phyloP scores from a whole-genome alignment of 2,329 filamentous ascomycete species.

The Cryphonectria radicalis region DNA sequence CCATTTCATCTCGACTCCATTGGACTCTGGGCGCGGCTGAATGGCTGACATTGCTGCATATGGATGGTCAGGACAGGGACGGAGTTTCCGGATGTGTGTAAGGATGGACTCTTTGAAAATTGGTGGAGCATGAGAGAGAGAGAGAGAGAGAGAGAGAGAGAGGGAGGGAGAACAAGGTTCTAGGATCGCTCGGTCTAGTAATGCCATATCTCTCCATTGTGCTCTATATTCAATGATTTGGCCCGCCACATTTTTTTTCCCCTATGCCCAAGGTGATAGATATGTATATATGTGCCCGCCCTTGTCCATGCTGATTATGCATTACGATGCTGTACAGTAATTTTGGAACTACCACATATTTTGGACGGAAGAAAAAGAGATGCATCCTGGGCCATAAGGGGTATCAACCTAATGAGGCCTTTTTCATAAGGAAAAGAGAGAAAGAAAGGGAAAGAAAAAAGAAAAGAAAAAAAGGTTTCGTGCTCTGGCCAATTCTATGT shows the following conservation, averaged over 20 bases:
- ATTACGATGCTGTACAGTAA: slow-evolving; percentile 26
- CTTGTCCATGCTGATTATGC: slow-evolving; percentile 23
- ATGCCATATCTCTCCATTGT: slow-evolving; percentile 19
- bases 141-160: too few relatives aligned
- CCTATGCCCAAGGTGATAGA: slow-evolving; percentile 14
- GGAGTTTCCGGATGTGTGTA: slow-evolving; percentile 17
- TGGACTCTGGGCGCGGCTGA: background rate
- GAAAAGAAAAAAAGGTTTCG: background rate
- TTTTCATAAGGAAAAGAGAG: background rate
- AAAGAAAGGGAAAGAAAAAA: background rate
- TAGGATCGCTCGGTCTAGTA: slow-evolving; percentile 3
- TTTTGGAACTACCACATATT: slow-evolving; percentile 5
- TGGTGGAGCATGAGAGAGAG: slow-evolving; percentile 9
- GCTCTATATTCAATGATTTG: slow-evolving; percentile 16
- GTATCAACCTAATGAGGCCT: slow-evolving; percentile 21
- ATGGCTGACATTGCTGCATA: slow-evolving; percentile 18
- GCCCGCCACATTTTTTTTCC: slow-evolving; percentile 15
- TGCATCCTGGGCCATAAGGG: slow-evolving; percentile 10
- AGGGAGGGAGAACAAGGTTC: background rate
- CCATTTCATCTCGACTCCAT: slow-evolving; percentile 1
- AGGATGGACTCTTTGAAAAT: background rate
- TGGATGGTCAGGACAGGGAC: slow-evolving; percentile 13
- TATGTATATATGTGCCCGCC: slow-evolving; percentile 3
- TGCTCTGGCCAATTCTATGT: background rate
- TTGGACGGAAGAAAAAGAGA: slow-evolving; percentile 5